These are phyloP conservation scores for Pseudogymnoascus sp. DNA, from an alignment of 2,329 filamentous ascomycete species.

Conservation along the genomic window DNA sequence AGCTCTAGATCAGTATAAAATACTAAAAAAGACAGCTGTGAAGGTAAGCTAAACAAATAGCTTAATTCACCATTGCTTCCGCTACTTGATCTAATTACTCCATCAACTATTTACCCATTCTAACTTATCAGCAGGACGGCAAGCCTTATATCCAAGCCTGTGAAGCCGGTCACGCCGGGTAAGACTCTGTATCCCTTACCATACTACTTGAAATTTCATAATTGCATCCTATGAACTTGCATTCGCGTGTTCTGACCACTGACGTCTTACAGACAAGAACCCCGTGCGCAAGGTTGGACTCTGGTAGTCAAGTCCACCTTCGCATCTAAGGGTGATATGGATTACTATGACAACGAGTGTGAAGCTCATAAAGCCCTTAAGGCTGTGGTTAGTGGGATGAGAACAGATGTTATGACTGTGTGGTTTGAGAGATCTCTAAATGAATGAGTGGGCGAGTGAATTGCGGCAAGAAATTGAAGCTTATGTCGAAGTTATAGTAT, in stretches of 20 bases:
- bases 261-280: constrained; percentile 28
- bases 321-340: constrained; percentile 45
- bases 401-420: constrained; percentile 16
- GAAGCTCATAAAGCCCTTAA: constrained; percentile 44
- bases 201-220: no score
- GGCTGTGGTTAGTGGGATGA: constrained; percentile 15
- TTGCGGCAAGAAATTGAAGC: no score
- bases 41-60: constrained; percentile 23
- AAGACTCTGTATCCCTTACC: no score
- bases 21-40: constrained; percentile 34
- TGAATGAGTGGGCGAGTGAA: no score
- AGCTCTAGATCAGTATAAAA: constrained; percentile 32
- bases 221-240: no score
- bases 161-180: constrained; percentile 36
- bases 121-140: constrained; percentile 36
- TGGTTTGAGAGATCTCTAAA: constrained; percentile 6
- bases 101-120: no score
- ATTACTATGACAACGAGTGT: constrained; percentile 49
- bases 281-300: constrained; percentile 46
- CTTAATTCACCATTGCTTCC: neutral
- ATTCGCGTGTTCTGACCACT: no score
- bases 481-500: no score
- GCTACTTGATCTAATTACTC: no score
- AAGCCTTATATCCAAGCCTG: constrained; percentile 47
- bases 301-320: constrained; percentile 45